Evolutionary conservation across 352 stramenopile species (phyloP).

Genomic region (Hyaloperonospora arabidopsidis): DNA sequence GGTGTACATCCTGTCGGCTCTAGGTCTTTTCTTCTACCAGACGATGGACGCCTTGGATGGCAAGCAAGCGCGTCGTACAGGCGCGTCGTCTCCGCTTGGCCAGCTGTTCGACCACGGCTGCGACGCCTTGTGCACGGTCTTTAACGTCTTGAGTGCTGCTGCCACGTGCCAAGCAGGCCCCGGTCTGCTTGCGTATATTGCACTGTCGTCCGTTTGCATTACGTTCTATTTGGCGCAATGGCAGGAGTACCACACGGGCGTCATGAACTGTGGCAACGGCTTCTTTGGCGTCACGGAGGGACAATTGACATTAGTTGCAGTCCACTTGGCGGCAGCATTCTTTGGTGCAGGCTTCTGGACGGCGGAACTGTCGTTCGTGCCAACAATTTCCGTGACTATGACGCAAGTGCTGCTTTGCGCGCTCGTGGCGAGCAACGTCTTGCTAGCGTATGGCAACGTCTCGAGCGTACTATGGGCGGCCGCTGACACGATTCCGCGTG

Average conservation of each 20-base stretch:
- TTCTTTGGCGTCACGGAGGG: constrained; percentile 80
- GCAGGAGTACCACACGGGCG: constrained; percentile 86
- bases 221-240: constrained; percentile 83
- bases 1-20: constrained; percentile 66
- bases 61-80: constrained; percentile 95
- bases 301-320: constrained; percentile 65
- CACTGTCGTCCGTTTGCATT: constrained; percentile 70
- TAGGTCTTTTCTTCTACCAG: constrained; percentile 91
- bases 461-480: constrained; percentile 56
- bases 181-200: constrained; percentile 38
- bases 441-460: constrained; percentile 71
- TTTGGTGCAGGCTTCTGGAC: constrained; percentile 59
- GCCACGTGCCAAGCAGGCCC: constrained; percentile 53
- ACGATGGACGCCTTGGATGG: constrained; percentile 98
- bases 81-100: constrained; percentile 90
- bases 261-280: constrained; percentile 85
- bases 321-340: constrained; percentile 50
- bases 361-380: constrained; percentile 24
- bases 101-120: constrained; percentile 98
- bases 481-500: constrained; percentile 41
- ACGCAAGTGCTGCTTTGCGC: constrained; percentile 48
- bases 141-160: constrained; percentile 72
- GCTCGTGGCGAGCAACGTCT: constrained; percentile 66
- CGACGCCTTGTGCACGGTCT: constrained; percentile 74
- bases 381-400: constrained; percentile 25